These are phyloP conservation scores for Claviceps quebecensis DNA, from an alignment of 2,329 filamentous ascomycete species.

Conservation along the genomic window DNA sequence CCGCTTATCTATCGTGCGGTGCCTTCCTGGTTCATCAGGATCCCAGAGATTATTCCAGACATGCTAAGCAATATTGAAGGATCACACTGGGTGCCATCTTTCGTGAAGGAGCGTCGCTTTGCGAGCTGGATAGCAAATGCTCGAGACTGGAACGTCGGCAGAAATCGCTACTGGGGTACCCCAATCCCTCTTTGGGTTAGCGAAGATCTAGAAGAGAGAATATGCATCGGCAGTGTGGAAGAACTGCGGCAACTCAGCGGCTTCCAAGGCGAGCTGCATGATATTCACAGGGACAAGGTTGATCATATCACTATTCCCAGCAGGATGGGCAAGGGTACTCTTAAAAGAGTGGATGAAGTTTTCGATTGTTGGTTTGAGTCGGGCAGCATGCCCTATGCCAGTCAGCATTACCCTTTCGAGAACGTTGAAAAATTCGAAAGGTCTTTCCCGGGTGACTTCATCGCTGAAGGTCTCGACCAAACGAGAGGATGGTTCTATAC, in stretches of 20 bases:
- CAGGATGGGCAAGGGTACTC: conserved; percentile 69
- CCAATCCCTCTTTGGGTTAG: conserved; percentile 86
- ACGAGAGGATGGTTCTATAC: conserved; percentile 98
- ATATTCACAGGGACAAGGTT: conserved; percentile 85
- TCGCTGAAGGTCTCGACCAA: conserved; percentile 85
- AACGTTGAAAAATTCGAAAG: conserved; percentile 69
- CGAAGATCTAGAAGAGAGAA: conserved; percentile 72
- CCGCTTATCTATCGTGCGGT: conserved; percentile 87
- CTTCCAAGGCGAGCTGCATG: conserved; percentile 67
- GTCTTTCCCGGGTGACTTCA: conserved; percentile 83
- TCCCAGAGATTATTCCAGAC: conserved; percentile 66
- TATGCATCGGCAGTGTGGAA: conserved; percentile 73
- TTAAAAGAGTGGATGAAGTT: conserved; percentile 72
- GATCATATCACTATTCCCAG: conserved; percentile 91
- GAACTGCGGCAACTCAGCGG: conserved; percentile 79
- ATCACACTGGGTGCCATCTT: conserved; percentile 82
- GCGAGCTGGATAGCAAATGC: conserved; percentile 84
- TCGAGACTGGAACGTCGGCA: conserved; percentile 87
- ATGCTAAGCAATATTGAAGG: conserved; percentile 85
- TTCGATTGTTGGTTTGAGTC: conserved; percentile 98
- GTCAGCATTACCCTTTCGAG: conserved; percentile 83
- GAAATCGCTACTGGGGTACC: conserved; percentile 92
- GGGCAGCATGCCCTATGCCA: conserved; percentile 88
- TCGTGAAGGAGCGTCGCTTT: conserved; percentile 85
- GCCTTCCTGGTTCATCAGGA: conserved; percentile 88